Evolutionary conservation across 768 basidiomycete genomes (phyloP), one percentile per base, ranked within the genome.

Genomic region (Leccinum subgranulosum): DNA sequence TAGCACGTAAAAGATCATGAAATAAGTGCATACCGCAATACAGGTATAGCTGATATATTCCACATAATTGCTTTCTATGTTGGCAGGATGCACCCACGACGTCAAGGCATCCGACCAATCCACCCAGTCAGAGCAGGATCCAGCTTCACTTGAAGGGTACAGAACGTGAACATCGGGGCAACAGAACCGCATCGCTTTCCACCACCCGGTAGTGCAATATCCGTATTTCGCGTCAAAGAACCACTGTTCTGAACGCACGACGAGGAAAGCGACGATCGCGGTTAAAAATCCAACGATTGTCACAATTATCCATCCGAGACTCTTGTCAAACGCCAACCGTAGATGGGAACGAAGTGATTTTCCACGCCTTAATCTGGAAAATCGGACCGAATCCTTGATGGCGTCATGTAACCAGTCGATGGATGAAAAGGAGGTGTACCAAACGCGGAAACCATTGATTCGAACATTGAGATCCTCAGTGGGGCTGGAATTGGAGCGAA

Each of bases 331-430:
- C 10, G 76, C 74, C 28, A 89, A 82, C 21, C 80, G 80, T 29
- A 88, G 60, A 36, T 79, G 82, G 1, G 90, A 86, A 19, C 89
- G 83, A 33, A 86, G 17, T 1, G 94, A 91, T 64, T 83, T 86
- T 56, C 85, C 82, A 50, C 76, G 81, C 59, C 92, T 79, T 17
- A 96, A 78, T 51, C 83, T 81, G 33, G 87, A 82, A 61, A 89
- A 87, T 28, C 94, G 88, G 8, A 83, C 82, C 0, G 93, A 92
- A 68, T 96, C 93, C 72, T 97, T 95, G 77, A 98, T 92, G 41
- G 92, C 83, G 75, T 98, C 96, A 66, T 98, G 96, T 54, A 98
- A 77, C 96, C 95, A 98, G 73, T 98, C 94, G 56, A 96, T 88
- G 19, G 90, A 93, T 0, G 91, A 86, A 75, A 87, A 96, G 3